A percentile compares a stretch with the other conserved stretches of the same genome.
Evolutionary conservation across 352 stramenopile genomes (phyloP).

Genomic region (Blastocystis sp.): DNA sequence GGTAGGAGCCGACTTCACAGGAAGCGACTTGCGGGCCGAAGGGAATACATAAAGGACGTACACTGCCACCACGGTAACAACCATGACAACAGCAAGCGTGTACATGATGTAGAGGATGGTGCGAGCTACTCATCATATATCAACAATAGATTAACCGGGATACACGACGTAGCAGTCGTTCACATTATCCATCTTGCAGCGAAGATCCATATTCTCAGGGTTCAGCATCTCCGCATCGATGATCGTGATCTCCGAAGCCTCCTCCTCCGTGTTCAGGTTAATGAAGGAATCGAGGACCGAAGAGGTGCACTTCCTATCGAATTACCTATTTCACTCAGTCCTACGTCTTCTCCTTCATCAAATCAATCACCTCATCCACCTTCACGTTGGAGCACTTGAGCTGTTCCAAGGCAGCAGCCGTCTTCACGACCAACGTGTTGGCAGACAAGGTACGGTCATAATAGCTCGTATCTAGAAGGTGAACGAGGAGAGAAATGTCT

Average conservation of each 20-base stretch:
- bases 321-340: too few species aligned
- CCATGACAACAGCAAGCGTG: not conserved
- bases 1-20: too few species aligned
- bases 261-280: not conserved
- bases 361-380: not conserved
- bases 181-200: slow-evolving; percentile 20
- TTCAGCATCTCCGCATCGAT: not conserved
- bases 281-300: not conserved
- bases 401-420: not conserved
- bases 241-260: slow-evolving; percentile 15
- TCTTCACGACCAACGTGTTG: not conserved
- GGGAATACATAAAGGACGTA: not conserved
- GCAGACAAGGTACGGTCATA: slow-evolving; percentile 13
- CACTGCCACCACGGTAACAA: not conserved
- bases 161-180: slow-evolving; percentile 31
- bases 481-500: not conserved
- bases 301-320: slow-evolving; percentile 1
- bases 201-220: not conserved
- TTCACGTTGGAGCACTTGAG: not conserved
- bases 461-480: not conserved
- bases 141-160: not conserved
- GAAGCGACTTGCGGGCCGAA: not conserved
- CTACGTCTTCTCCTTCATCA: not conserved
- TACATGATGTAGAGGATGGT: slow-evolving; percentile 36
- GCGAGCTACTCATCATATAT: not conserved